phyloP scores from a whole-genome alignment of 164 flowering plant species.

The Liquidambar formosana region DNA sequence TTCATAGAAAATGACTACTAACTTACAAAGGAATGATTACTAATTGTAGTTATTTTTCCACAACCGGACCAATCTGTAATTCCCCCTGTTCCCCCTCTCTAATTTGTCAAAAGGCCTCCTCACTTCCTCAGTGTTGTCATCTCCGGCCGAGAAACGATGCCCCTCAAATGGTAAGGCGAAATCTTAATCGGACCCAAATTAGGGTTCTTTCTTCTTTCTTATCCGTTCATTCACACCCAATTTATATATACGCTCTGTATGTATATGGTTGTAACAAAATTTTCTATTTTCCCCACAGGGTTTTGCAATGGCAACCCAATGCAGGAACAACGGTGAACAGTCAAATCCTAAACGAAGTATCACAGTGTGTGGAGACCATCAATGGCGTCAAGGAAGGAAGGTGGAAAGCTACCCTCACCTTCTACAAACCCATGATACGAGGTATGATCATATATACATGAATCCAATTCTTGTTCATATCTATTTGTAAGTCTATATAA shows the following conservation, averaged over 20 bases:
- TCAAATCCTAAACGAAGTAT: constrained; percentile 72
- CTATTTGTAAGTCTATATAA: neutral
- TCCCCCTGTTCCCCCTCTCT: no score
- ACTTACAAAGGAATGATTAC: no score
- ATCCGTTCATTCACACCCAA: no score
- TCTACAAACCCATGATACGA: constrained; percentile 61
- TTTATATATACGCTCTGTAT: no score
- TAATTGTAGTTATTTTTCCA: no score
- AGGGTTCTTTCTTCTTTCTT: neutral
- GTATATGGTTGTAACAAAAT: no score
- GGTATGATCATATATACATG: constrained; percentile 21
- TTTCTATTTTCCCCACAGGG: no score
- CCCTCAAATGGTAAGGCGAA: constrained; percentile 37
- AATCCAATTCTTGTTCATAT: no score
- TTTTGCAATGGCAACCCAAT: constrained; percentile 90
- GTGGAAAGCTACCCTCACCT: constrained; percentile 80
- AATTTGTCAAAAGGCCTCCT: no score
- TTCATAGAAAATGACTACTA: no score
- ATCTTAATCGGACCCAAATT: neutral
- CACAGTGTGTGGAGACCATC: constrained; percentile 80
- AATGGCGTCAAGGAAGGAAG: constrained; percentile 78
- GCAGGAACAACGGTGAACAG: constrained; percentile 72
- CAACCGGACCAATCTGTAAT: no score
- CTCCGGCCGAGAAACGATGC: constrained; percentile 22
- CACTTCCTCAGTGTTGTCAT: no score